Conservation (phyloP, 257 asterid species). For the Nicotiana undulata region DNA sequence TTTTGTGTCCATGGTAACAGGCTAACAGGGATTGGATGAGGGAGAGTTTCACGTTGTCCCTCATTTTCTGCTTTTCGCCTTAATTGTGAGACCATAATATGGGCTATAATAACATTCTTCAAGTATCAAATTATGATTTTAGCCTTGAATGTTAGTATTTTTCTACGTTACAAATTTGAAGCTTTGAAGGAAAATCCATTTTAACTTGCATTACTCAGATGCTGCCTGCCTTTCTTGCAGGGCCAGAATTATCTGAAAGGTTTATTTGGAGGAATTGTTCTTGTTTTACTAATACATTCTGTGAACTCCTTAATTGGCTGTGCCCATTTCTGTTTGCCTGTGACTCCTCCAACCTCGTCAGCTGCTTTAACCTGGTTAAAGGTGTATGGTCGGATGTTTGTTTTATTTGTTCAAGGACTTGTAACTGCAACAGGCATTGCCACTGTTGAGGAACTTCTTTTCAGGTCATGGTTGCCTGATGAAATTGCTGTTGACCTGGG, state of each 20-base stretch:
- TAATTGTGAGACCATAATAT: not conserved
- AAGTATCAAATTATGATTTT: not conserved
- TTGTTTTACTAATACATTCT: slow-evolving; percentile 55
- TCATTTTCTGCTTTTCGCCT: not conserved
- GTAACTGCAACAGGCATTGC: slow-evolving; percentile 62
- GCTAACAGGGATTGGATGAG: not conserved
- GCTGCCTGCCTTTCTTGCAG: slow-evolving; percentile 37
- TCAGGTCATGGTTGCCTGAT: slow-evolving; percentile 89
- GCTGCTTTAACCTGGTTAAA: slow-evolving; percentile 42
- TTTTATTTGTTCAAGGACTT: slow-evolving; percentile 44
- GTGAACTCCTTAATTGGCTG: slow-evolving; percentile 58
- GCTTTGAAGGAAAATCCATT: not conserved
- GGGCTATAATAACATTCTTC: not conserved
- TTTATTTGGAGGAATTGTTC: slow-evolving; percentile 60
- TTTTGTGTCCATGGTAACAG: not conserved
- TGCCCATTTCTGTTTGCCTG: slow-evolving; percentile 56
- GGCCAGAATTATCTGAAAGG: slow-evolving; percentile 60
- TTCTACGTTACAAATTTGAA: not conserved
- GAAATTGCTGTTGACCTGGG: slow-evolving; percentile 87
- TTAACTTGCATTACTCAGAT: slow-evolving; percentile 9
- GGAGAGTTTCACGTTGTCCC: not conserved
- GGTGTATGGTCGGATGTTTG: slow-evolving; percentile 40
- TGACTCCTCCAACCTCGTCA: slow-evolving; percentile 33
- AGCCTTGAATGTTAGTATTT: not conserved
- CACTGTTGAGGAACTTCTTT: slow-evolving; percentile 75